Evolutionary conservation across 2,329 filamentous ascomycete genomes (phyloP).

Genomic region (Ceratocystis ficicola): DNA sequence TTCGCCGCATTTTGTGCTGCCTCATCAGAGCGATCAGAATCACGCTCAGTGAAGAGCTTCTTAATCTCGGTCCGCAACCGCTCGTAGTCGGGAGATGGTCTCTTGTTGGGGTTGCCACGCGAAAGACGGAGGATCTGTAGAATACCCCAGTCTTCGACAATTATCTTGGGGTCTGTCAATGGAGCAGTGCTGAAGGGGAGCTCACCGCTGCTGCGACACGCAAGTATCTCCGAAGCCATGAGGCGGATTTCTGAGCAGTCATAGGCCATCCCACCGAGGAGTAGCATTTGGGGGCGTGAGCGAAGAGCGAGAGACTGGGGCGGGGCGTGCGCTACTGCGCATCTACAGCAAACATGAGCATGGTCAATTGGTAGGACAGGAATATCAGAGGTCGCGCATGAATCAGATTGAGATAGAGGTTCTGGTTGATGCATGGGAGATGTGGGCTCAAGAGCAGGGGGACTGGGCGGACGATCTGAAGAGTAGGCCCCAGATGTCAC

Average conservation of each 20-base stretch:
- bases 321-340: neutral
- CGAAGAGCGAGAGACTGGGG: neutral
- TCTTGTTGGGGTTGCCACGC: constrained; percentile 23
- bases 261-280: constrained; percentile 18
- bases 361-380: neutral
- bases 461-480: neutral
- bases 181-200: constrained; percentile 29
- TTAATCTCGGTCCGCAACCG: constrained; percentile 29
- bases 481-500: neutral
- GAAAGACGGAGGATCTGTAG: constrained; percentile 28
- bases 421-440: neutral
- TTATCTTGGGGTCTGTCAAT: constrained; percentile 25
- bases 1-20: constrained; percentile 24
- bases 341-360: neutral
- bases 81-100: constrained; percentile 25
- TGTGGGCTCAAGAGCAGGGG: neutral
- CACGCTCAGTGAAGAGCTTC: constrained; percentile 30
- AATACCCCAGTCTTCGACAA: constrained; percentile 28
- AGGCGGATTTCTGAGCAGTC: constrained; percentile 24
- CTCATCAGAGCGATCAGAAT: constrained; percentile 25
- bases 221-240: constrained; percentile 28
- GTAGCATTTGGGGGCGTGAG: constrained; percentile 7
- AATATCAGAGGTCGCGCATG: neutral
- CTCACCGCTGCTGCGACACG: constrained; percentile 28
- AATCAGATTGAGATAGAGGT: neutral